Evolutionary conservation across 2,329 filamentous ascomycete species (phyloP), one percentile per base, ranked within the genome.

Genomic region (Zelopaecilomyces penicillatus): DNA sequence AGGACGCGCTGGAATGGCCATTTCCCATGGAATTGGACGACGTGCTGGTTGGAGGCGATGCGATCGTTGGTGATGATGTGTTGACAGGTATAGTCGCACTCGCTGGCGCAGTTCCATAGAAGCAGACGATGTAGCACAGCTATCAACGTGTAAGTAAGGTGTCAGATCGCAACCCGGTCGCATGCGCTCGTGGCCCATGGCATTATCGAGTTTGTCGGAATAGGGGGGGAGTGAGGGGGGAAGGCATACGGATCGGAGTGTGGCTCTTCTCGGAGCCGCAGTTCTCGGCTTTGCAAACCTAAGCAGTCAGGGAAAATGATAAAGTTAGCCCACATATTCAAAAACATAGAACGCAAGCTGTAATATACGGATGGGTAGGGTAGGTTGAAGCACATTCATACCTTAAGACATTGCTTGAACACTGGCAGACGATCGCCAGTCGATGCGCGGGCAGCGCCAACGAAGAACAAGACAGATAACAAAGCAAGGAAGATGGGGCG

Each of bases 71-170:
- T 97, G 48, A 94, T 75, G 63, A 95, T 84, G 73, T 95, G 91
- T 65, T 98, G 93, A 73, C 93, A 98, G 49, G 87, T 84, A 71
- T 98, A 95, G 73, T 98, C 90, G 80, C 93, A 98, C 76, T 98
- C 91, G 60, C 85, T 75, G 50, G 85, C 79, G 69, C 93, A 98
- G 62, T 81, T 82, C 93, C 93, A 98, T 64, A 96, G 70, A 59
- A 97, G 82, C 54, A 97, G 75, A 50, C 87, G 87, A 62, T 84
- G 89, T 66, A 86, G 80, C 55, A 95, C 63, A 51, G 93, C 89
- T 95, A 60, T 43, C 8, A 32, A 30, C 38, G 45, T 6, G 37
- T 6, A 35, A 36, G 33, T 9, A 33, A 10, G 26, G 27, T 7
- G 28, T 43, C 4, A 33, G 5, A 6, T 32, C 6, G 5, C 28